Evolutionary conservation across 2,329 filamentous ascomycete species (phyloP), one percentile per base, ranked within the genome.

Genomic region (Cladosporium sp.): DNA sequence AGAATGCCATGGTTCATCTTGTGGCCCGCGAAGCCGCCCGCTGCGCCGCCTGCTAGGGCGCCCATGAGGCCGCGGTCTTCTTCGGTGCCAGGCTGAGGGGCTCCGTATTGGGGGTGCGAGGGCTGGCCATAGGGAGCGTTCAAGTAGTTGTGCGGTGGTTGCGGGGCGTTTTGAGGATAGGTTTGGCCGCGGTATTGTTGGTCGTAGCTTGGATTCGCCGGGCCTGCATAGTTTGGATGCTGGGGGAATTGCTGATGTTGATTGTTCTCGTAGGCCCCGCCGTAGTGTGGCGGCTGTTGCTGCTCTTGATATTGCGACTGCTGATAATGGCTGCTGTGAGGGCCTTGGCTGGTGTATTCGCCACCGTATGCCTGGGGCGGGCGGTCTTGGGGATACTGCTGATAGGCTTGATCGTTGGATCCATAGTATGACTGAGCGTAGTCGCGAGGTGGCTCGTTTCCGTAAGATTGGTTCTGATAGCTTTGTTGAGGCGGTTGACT

Each of bases 1-100:
- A 84, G 60, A n/a, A 83, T 63, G 4, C 78, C 77, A 57, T 81
- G 78, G 18, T 76, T 72, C 64, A 80, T 71, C 64, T 80, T 78
- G 60, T 76, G 73, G 5, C 80, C 81, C 9, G 78, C 72, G 56
- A 76, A 79, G 54, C 77, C 78, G 1, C 81, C 81, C 1, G 80
- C 77, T 9, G 77, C 75, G 41, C 77, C 80, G 38, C 81, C 81
- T 9, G 74, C 76, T 1, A 82, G 62, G 1, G 79, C 75, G 35
- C 80, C 78, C 60, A 78, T 74, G 1, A 83, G 60, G 14, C 79
- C 79, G 46, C 80, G 77, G 53, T 82, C 79, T 14, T 28, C 22
- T 38, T 78, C 76, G 13, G 54, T 37, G 16, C 54, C 55, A 46
- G 55, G 48, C 7, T 42, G 35, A 14, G 43, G 50, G 8, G 43